These are phyloP conservation scores for Miscanthus sacchariflorus DNA, from an alignment of 202 grass and related monocot genomes.

Conservation along the genomic window DNA sequence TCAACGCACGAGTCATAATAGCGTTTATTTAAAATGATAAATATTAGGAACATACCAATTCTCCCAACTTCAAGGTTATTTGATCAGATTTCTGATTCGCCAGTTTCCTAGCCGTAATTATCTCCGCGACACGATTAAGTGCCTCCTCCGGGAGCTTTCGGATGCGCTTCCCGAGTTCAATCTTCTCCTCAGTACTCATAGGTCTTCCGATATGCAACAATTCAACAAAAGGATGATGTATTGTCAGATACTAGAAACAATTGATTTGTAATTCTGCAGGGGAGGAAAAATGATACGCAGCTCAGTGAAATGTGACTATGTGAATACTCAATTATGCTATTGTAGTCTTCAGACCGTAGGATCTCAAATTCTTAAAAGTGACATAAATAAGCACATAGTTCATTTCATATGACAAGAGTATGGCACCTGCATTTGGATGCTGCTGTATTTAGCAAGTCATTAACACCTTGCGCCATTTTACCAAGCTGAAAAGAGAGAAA, in stretches of 20 bases:
- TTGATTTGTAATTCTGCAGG: not conserved
- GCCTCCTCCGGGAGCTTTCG: conserved; percentile 72
- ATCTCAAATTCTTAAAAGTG: not conserved
- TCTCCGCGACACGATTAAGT: conserved; percentile 60
- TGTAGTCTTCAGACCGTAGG: not conserved
- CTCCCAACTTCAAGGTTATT: conserved; percentile 65
- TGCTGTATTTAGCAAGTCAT: conserved; percentile 64
- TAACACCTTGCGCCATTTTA: conserved; percentile 65
- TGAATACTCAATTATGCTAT: not conserved
- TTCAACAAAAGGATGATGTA: conserved; percentile 29
- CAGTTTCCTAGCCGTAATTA: conserved; percentile 52
- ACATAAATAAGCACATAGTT: not conserved
- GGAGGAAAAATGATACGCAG: not conserved
- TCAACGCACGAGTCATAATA: not conserved
- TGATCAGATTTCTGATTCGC: conserved; percentile 50
- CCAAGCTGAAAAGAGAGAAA: conserved; percentile 61
- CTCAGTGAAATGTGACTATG: not conserved
- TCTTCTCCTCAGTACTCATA: conserved; percentile 80
- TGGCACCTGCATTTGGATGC: conserved; percentile 78
- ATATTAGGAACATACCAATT: conserved; percentile 53
- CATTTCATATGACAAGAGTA: not conserved
- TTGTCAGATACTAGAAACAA: not conserved
- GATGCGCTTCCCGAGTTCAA: conserved; percentile 63
- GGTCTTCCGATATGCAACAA: conserved; percentile 47
- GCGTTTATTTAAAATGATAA: not conserved